Evolutionary conservation across 2,329 filamentous ascomycete species (phyloP), one percentile per base, ranked within the genome.

Genomic region (Pyrenophora tritici-repentis): DNA sequence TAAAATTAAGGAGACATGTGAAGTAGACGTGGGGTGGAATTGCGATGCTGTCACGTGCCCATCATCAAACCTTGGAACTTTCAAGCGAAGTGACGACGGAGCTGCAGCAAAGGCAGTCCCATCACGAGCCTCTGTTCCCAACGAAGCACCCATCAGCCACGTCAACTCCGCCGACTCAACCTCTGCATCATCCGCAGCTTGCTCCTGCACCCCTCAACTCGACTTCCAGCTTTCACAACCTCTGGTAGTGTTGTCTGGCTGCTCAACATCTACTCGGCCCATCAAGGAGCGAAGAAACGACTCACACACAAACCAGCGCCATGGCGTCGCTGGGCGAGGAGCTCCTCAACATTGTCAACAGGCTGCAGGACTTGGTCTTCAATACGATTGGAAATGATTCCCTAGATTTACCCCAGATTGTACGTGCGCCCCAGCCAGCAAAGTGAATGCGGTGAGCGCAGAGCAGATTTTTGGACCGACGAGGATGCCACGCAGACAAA

Each of bases 321-420:
- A 99, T 97, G 94, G 89, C 94, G 73, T 86, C 93, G 70, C 86
- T 99, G 68, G 93, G 94, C 72, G 94, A 99, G 77, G 92, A 99
- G 78, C 81, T 99, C 77, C 85, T 99, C 74, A 86, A 85, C 66
- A 95, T 91, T 61, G 94, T 99, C 79, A 99, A 99, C 82, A 96
- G 96, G 82, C 83, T 99, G 70, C 94, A 99, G 78, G 94, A 97
- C 77, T 79, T 99, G 71, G 94, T 99, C 71, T 99, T 99, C 82
- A 99, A 99, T 79, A 99, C 94, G 64, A 99, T 99, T 76, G 94
- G 94, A 77, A 97, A 92, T 80, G 94, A 99, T 76, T 97, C 93
- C 45, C 84, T 99, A 55, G 94, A 99, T 77, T 81, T 99, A 50
- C 94, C 94, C 52, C 94, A 99, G 79, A 99, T 99, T 83, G 94